Percentiles rank a stretch among this genome's conserved stretches.
These are phyloP conservation scores for Fusarium kyushuense DNA, from an alignment of 2,329 filamentous ascomycete species.

Conservation along the genomic window DNA sequence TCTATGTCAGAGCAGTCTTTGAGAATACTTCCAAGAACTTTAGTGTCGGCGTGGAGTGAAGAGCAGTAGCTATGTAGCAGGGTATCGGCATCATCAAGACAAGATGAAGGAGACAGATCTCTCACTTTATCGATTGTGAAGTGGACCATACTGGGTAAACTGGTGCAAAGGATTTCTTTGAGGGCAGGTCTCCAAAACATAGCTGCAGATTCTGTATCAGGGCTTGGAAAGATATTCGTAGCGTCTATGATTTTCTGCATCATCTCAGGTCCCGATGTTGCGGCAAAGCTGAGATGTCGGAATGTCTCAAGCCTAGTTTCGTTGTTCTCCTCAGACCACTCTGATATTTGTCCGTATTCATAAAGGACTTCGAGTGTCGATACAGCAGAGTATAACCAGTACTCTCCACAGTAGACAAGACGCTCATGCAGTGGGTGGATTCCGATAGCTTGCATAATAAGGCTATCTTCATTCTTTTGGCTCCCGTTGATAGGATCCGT, in stretches of 20 bases:
- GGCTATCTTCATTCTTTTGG: not conserved
- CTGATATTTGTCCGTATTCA: not conserved
- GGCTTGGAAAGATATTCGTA: not conserved
- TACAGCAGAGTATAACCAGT: not conserved
- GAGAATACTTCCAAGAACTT: not conserved
- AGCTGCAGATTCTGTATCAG: not conserved
- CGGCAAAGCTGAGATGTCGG: not conserved
- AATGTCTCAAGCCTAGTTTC: not conserved
- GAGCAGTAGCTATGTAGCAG: not conserved
- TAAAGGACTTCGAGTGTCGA: not conserved
- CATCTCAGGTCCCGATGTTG: not conserved
- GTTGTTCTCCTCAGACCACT: not conserved
- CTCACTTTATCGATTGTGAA: not conserved
- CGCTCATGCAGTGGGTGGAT: not conserved
- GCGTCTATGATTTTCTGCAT: not conserved
- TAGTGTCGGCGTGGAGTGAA: not conserved
- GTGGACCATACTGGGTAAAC: not conserved
- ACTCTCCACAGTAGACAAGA: not conserved
- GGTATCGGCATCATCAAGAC: not conserved
- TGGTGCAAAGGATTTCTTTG: not conserved
- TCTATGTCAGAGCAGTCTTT: not conserved
- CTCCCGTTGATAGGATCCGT: not conserved
- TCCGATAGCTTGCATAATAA: not conserved
- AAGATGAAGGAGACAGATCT: not conserved
- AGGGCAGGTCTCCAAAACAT: not conserved